These are phyloP conservation scores for Zymoseptoria ardabiliae DNA, from an alignment of 2,329 filamentous ascomycete species.

Conservation along the genomic window DNA sequence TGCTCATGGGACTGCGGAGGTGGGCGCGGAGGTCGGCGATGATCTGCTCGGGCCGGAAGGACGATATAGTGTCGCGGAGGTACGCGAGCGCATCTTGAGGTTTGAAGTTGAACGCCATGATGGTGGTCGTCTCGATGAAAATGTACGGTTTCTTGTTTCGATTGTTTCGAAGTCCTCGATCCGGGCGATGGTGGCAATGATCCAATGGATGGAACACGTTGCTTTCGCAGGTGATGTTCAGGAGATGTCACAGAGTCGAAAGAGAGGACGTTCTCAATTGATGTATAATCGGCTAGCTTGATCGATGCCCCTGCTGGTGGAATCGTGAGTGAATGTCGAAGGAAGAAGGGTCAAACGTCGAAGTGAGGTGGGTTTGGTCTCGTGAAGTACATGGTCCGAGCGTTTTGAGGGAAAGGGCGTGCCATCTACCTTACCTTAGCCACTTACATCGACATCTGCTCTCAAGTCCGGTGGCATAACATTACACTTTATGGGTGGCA, in stretches of 20 bases:
- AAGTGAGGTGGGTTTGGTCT: background rate
- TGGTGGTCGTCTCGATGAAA: background rate
- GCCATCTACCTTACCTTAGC: too few species aligned
- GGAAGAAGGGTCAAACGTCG: background rate
- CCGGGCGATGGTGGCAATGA: background rate
- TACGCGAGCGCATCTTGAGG: background rate
- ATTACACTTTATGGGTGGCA: too few species aligned
- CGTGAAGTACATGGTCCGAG: background rate
- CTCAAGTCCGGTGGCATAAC: too few species aligned
- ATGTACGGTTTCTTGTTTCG: background rate
- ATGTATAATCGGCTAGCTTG: background rate
- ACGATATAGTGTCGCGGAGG: background rate
- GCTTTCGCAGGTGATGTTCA: background rate
- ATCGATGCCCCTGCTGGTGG: background rate
- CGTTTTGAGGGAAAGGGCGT: background rate
- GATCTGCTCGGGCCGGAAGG: background rate
- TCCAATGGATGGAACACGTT: background rate
- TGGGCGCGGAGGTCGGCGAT: background rate
- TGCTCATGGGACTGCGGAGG: background rate
- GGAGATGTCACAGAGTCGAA: background rate
- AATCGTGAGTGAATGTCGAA: background rate
- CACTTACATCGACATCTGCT: too few species aligned
- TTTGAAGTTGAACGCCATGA: background rate
- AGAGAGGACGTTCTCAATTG: background rate
- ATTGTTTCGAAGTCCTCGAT: background rate